Evolutionary conservation across 495 filamentous ascomycete species (phyloP), one percentile per base, ranked within the genome.

Genomic region (Penicillium pancosmium): DNA sequence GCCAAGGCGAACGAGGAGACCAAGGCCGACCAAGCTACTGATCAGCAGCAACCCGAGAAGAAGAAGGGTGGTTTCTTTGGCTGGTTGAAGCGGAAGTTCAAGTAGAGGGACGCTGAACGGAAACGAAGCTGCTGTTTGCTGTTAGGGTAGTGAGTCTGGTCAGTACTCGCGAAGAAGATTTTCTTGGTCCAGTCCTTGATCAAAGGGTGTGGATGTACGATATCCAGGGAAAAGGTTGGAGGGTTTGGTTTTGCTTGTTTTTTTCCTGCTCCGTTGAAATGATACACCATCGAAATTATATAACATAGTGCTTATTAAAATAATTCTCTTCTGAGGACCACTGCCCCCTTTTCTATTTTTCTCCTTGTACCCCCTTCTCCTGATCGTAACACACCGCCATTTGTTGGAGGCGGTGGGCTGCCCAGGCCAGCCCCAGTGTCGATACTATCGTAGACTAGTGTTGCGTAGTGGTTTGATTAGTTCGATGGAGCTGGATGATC

Each of bases 201-300:
- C 18, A 33, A 48, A 36, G 27, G 36, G 38, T 41, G 55, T 56
- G 51, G 60, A 44, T 67, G 67, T 68, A 70, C 60, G 67, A 70
- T 68, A 68, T 59, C 60, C 55, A 40, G 16, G 43, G 44, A 47
- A 38, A 38, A 36, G 57, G 34, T 49, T 55, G 36, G 38, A 44
- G 16, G 41, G 5, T 8, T 44, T 44, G 15, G 15, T 44, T 44
- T 19, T 62, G 56, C 15, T 38, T 21, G 19, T 21, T 38, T 38
- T 38, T 31, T 44, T 9, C 27, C 49, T 56, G 60, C 47, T 35
- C 43, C 38, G 21, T 56, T 65, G 67, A 61, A 59, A 70, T 66
- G 68, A 70, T 70, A 70, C 65, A 66, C 68, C 68, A 64, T 48
- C 46, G 46, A 70, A 68, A 70, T 63, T 68, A 68, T 66, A 70